A percentile compares a stretch with the other conserved stretches of the same genome.
Conservation (phyloP, 805 yeast genomes). For the Schwanniomyces pseudopolymorphus region DNA sequence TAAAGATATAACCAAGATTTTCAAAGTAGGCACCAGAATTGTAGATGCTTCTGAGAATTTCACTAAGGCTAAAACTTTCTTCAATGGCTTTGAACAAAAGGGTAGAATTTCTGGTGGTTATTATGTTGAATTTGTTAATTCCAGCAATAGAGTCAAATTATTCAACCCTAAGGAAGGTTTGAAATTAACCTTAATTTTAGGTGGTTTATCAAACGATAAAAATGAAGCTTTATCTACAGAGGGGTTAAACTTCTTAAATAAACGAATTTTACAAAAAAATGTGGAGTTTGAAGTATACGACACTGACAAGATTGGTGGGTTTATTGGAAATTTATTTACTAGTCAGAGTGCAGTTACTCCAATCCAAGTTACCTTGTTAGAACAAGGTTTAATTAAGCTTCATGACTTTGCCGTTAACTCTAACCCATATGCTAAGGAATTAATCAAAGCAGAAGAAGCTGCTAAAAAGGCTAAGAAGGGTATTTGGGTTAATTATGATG, state of each 20-base stretch:
- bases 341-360: constrained; percentile 49
- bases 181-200: constrained; percentile 67
- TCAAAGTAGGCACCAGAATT: constrained; percentile 57
- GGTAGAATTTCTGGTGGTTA: constrained; percentile 58
- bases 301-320: constrained; percentile 77
- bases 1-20: constrained; percentile 40
- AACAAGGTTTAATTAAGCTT: constrained; percentile 60
- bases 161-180: constrained; percentile 70
- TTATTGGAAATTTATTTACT: constrained; percentile 67
- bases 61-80: constrained; percentile 70
- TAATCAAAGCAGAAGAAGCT: constrained; percentile 58
- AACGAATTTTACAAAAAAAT: constrained; percentile 66
- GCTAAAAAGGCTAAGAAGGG: constrained; percentile 61
- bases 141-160: constrained; percentile 68
- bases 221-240: constrained; percentile 40
- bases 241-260: constrained; percentile 54
- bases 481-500: constrained; percentile 64
- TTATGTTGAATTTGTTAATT: constrained; percentile 65
- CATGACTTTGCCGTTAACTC: constrained; percentile 65
- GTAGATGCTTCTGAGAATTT: constrained; percentile 80
- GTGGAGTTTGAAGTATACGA: constrained; percentile 68
- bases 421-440: constrained; percentile 53
- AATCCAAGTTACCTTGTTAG: constrained; percentile 55
- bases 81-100: constrained; percentile 67
- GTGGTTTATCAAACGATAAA: constrained; percentile 58